Percentiles rank a stretch among this genome's conserved stretches.
phyloP scores from a whole-genome alignment of 306 rosid species.

The Inga leiocalycina region DNA sequence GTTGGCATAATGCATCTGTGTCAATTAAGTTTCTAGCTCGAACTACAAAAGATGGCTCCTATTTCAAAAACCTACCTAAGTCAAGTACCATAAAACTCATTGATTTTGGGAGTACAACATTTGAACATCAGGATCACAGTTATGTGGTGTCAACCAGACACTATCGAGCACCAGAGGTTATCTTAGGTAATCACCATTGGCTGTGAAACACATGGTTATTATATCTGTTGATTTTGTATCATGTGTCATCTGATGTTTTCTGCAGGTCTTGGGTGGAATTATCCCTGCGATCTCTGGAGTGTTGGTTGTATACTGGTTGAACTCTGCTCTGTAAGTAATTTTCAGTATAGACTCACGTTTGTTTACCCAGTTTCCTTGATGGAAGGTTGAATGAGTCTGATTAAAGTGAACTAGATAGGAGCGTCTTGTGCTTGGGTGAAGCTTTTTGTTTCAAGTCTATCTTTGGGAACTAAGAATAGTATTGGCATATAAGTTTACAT shows the following conservation, averaged over 20 bases:
- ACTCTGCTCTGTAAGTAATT: conserved; percentile 79
- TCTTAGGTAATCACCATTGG: conserved; percentile 56
- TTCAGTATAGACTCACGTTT: not conserved
- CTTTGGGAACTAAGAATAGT: not conserved
- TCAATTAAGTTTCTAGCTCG: conserved; percentile 62
- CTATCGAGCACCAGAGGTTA: conserved; percentile 85
- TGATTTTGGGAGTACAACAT: conserved; percentile 85
- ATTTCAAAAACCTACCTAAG: conserved; percentile 80
- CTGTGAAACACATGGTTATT: conserved; percentile 9
- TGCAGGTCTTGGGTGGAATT: conserved; percentile 89
- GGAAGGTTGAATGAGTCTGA: conserved; percentile 6
- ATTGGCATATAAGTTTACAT: not conserved
- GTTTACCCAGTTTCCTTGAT: not conserved
- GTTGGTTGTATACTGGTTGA: conserved; percentile 89
- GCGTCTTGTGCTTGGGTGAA: not conserved
- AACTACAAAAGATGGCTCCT: conserved; percentile 64
- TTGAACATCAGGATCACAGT: conserved; percentile 81
- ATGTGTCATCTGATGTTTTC: conserved; percentile 26
- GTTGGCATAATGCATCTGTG: not conserved
- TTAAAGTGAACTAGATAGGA: not conserved
- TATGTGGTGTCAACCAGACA: conserved; percentile 88
- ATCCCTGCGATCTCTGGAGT: conserved; percentile 90
- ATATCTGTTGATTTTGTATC: conserved; percentile 10
- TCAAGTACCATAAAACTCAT: conserved; percentile 82
- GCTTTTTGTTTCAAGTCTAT: not conserved